Evolutionary conservation across 768 basidiomycete genomes (phyloP).

Genomic region (Hydnomerulius pinastri): DNA sequence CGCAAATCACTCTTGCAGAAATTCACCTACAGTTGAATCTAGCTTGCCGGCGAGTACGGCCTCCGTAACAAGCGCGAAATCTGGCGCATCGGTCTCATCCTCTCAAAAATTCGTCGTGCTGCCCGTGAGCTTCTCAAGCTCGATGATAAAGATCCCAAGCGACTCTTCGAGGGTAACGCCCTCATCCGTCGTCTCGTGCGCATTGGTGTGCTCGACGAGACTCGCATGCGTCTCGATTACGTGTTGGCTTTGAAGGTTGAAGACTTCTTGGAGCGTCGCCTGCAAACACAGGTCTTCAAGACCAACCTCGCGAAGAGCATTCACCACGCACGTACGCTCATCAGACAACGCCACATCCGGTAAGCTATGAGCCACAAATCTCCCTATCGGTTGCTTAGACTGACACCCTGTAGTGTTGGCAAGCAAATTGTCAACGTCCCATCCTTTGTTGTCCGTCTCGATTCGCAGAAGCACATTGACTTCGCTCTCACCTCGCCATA

Average conservation of each 20-base stretch:
- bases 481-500: constrained; percentile 96
- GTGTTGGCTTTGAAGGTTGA: constrained; percentile 98
- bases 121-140: constrained; percentile 99
- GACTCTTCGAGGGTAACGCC: constrained; percentile 99
- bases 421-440: constrained; percentile 99
- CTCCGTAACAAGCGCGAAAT: constrained; percentile 99
- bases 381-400: background rate
- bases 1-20: background rate
- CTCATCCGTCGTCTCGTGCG: constrained; percentile 95
- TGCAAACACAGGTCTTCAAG: constrained; percentile 99
- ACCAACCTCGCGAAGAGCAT: constrained; percentile 96
- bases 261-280: constrained; percentile 98
- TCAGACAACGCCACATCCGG: constrained; percentile 98
- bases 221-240: constrained; percentile 99
- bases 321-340: constrained; percentile 97
- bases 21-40: constrained; percentile 8
- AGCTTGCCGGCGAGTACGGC: constrained; percentile 99
- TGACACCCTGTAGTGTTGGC: constrained; percentile 68
- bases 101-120: constrained; percentile 99
- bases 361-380: constrained; percentile 37
- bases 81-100: constrained; percentile 97
- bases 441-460: constrained; percentile 97
- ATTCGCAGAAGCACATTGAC: constrained; percentile 99
- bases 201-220: constrained; percentile 99
- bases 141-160: constrained; percentile 99